These are phyloP conservation scores for Diddensiella transvaalensis DNA, from an alignment of 805 yeast species.

Conservation along the genomic window DNA sequence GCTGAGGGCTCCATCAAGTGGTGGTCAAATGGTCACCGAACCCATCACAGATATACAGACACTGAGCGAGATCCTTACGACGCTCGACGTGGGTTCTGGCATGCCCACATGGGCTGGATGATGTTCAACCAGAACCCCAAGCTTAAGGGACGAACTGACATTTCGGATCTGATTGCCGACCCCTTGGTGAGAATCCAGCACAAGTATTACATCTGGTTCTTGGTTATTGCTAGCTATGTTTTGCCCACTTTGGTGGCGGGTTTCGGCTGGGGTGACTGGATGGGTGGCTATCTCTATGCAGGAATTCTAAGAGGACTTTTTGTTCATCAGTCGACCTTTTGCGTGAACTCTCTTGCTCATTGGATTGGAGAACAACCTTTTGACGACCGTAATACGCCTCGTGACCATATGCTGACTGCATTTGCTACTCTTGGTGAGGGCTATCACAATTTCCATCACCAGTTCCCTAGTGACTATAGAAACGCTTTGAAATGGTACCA, in stretches of 20 bases:
- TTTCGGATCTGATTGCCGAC: conserved; percentile 60
- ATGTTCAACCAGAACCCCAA: conserved; percentile 62
- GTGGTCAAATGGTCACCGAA: conserved; percentile 83
- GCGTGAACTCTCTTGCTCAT: conserved; percentile 83
- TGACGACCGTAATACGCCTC: conserved; percentile 69
- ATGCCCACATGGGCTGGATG: conserved; percentile 89
- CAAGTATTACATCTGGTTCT: conserved; percentile 59
- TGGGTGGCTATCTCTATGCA: conserved; percentile 74
- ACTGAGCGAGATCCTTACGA: conserved; percentile 87
- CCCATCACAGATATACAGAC: conserved; percentile 87
- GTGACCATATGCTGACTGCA: conserved; percentile 61
- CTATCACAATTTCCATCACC: conserved; percentile 91
- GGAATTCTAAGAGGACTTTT: conserved; percentile 69
- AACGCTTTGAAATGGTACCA: conserved; percentile 67
- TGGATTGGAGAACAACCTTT: conserved; percentile 68
- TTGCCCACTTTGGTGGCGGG: conserved; percentile 68
- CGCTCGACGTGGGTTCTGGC: conserved; percentile 72
- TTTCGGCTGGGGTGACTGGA: conserved; percentile 64
- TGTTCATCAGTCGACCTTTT: conserved; percentile 76
- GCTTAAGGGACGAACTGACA: conserved; percentile 61
- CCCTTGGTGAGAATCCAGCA: conserved; percentile 64
- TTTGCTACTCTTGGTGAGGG: conserved; percentile 85
- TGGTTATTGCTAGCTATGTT: conserved; percentile 49
- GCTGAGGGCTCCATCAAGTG: conserved; percentile 73
- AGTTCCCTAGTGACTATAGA: conserved; percentile 87